Percentiles rank a stretch among this genome's conserved stretches.
These are phyloP conservation scores for Phaffomyces antillensis DNA, from an alignment of 805 yeast genomes.

Conservation along the genomic window DNA sequence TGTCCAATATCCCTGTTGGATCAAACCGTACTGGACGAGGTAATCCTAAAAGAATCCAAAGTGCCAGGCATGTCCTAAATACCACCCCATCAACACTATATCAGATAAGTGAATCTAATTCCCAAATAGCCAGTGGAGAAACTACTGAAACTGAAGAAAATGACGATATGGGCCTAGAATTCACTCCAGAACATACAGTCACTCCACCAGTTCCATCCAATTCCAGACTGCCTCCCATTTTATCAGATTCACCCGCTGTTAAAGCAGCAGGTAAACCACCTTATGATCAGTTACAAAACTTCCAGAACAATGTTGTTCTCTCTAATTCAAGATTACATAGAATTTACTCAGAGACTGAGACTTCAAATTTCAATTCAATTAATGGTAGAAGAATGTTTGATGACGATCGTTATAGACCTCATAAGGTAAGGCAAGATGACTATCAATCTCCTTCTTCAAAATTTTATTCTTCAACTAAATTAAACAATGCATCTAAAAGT, in stretches of 20 bases:
- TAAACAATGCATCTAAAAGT: conserved; percentile 8
- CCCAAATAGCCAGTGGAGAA: conserved; percentile 1
- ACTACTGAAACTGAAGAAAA: conserved; percentile 3
- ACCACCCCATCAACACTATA: neutral
- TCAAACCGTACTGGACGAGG: neutral
- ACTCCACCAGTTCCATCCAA: neutral
- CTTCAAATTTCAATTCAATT: conserved; percentile 46
- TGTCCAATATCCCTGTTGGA: neutral
- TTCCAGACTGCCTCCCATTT: conserved; percentile 3
- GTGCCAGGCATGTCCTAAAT: too few species aligned
- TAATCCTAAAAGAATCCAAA: too few species aligned
- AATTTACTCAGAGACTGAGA: conserved; percentile 61
- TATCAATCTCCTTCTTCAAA: conserved; percentile 3
- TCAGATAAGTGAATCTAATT: conserved; percentile 2
- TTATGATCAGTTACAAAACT: conserved; percentile 16
- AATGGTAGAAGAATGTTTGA: conserved; percentile 50
- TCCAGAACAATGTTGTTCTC: conserved; percentile 10
- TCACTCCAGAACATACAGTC: conserved; percentile 5
- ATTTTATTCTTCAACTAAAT: conserved; percentile 1
- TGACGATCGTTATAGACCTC: conserved; percentile 45
- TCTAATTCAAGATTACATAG: conserved; percentile 33
- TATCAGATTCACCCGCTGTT: conserved; percentile 7
- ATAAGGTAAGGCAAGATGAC: conserved; percentile 7
- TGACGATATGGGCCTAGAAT: conserved; percentile 1
- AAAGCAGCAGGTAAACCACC: conserved; percentile 17